Evolutionary conservation across 163 green algal species (phyloP), one percentile per base, ranked within the genome.

Genomic region (Chlamydomonas reinhardtii): DNA sequence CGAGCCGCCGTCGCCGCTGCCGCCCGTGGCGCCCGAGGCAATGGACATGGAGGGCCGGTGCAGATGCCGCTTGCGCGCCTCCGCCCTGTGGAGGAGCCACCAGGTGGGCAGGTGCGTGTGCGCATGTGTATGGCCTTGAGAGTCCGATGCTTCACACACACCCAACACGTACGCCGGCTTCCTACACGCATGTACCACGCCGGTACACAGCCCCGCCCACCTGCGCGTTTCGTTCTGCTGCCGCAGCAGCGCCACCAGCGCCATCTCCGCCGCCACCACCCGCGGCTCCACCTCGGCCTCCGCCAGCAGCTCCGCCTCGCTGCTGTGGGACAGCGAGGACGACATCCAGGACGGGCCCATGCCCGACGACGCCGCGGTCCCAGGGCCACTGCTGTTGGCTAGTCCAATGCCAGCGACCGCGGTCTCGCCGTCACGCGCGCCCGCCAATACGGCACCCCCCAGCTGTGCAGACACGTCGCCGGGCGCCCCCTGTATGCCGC

Each of bases 161-260:
- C n/a, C n/a, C n/a, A n/a, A n/a, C n/a, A n/a, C n/a, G n/a, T n/a
- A n/a, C n/a, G n/a, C n/a, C n/a, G n/a, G n/a, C n/a, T n/a, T n/a
- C n/a, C n/a, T n/a, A n/a, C n/a, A n/a, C n/a, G n/a, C n/a, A n/a
- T n/a, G n/a, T n/a, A n/a, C n/a, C n/a, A n/a, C n/a, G n/a, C n/a
- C n/a, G n/a, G n/a, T n/a, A n/a, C n/a, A n/a, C 35, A 16, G 29
- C 35, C 15, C 29, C 29, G 0, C 76, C 17, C 52, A 85, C 78
- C 78, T 76, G 43, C 66, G 78, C 48, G 66, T 32, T 52, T 76
- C 78, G 31, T 85, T 85, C 78, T 85, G 78, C 68, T 76, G 66
- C 31, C 66, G 29, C 66, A 85, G 68, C 65, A 77, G 78, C 22
- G 78, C 78, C 66, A 85, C 78, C n/a, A 85, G 68, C 66, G 66